These are phyloP conservation scores for Lobosporangium transversale DNA, from an alignment of 192 early-diverging fungal genomes.

Conservation along the genomic window DNA sequence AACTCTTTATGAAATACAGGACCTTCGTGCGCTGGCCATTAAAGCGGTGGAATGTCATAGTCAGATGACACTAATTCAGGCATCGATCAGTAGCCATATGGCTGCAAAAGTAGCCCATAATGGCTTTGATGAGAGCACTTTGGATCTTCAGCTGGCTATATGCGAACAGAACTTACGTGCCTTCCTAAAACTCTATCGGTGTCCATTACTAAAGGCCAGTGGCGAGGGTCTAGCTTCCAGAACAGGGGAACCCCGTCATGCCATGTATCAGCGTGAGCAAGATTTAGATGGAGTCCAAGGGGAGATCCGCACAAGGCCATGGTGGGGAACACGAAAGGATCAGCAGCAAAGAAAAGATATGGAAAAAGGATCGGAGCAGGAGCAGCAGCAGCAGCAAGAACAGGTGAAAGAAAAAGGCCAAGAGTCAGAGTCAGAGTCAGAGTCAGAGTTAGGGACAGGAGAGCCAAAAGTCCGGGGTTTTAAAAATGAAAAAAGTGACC, in stretches of 20 bases:
- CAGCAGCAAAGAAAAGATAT: not conserved
- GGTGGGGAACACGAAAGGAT: no score
- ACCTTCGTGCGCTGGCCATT: not conserved
- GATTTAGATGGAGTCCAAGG: not conserved
- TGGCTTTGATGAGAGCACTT: constrained; percentile 6
- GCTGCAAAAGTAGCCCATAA: constrained; percentile 7
- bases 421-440: no score
- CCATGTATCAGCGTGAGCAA: not conserved
- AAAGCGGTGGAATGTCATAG: constrained; percentile 18
- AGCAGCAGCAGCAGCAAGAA: not conserved
- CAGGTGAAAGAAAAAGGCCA: no score
- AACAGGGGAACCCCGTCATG: not conserved
- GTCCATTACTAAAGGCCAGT: not conserved
- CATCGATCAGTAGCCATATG: not conserved
- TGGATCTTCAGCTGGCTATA: constrained; percentile 30
- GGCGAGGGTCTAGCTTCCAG: not conserved
- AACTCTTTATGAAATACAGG: not conserved
- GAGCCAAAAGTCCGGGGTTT: no score
- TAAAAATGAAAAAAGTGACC: not conserved
- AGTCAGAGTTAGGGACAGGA: no score
- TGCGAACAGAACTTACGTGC: constrained; percentile 10
- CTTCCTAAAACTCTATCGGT: constrained; percentile 15
- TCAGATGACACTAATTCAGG: constrained; percentile 15
- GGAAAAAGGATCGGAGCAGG: not conserved
- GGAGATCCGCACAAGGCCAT: no score